Base-by-base conservation (phyloP, 106 monocot genomes). In the Apostasia shenzhenica region DNA sequence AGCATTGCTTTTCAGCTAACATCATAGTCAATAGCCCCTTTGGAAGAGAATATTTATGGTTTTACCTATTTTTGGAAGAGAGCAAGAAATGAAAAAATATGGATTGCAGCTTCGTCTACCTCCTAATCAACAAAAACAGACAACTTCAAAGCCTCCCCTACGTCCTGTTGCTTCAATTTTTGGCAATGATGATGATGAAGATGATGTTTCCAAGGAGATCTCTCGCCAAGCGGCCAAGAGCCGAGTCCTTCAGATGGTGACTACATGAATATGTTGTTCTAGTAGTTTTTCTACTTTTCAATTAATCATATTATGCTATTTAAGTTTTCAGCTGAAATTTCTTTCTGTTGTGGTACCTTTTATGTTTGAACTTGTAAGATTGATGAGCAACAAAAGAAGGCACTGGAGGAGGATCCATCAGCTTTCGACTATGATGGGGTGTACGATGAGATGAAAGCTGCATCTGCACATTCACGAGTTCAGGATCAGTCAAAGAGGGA, bases 341-440 rank as follows among this genome's bases (percentile, higher is more conserved):
- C 11, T 13, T 41, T 12, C 59, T 59, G 42, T 10, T 26, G 39
- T 53, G 37, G 54, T 67, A 39, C 48, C 2, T 10, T 9, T 11
- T 26, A 45, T 57, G 1, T 62, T 62, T 62, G 44, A 62, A 45
- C 45, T 62, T 59, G 44, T 13, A 12, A 86, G 89, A 63, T 85
- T 1, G 92, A 89, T 68, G 89, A 92, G 70, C 85, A 86, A 68
- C 83, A 86, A 54, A 86, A 87, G 77, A 92, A 92, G 79, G 89
- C 92, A 5, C 49, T 97, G 62, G 89, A 84, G 63, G 89, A 97
- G 72, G 95, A 92, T 52, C 86, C 92, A 1, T 84, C 86, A 7
- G 92, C 87, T 7, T 92, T 97, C 54, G 86, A 92, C 48, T 95
- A 95, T 26, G 95, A 95, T 47, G 92, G 86, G 42, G 81, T 84